Percentiles rank a stretch among this genome's conserved stretches.
Conservation (phyloP, 768 basidiomycete genomes). For the Mycena vulgaris region DNA sequence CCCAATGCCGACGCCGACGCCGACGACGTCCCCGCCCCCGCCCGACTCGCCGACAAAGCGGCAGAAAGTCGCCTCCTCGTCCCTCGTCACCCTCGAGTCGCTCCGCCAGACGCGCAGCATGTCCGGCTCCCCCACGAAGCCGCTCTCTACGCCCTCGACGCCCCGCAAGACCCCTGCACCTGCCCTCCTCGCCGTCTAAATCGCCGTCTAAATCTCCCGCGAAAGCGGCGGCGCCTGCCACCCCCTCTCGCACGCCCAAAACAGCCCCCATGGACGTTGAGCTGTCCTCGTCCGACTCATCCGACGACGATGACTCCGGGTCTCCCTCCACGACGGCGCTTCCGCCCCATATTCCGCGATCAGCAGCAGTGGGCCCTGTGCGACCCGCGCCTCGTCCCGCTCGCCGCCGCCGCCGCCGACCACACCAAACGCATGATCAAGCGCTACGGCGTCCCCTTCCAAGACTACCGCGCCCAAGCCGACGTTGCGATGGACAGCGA, state of each 20-base stretch:
- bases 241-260: not conserved
- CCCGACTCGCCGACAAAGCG: slow-evolving; percentile 63
- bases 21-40: slow-evolving; percentile 43
- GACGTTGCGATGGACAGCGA: slow-evolving; percentile 22
- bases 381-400: slow-evolving; percentile 54
- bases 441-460: slow-evolving; percentile 27
- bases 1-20: slow-evolving; percentile 50
- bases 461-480: slow-evolving; percentile 2
- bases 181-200: slow-evolving; percentile 20
- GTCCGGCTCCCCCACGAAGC: slow-evolving; percentile 31
- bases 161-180: slow-evolving; percentile 21
- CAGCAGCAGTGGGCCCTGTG: slow-evolving; percentile 62
- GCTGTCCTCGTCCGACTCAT: slow-evolving; percentile 39
- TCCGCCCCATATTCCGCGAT: slow-evolving; percentile 65
- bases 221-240: slow-evolving; percentile 23
- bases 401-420: slow-evolving; percentile 4
- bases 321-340: slow-evolving; percentile 53
- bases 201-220: slow-evolving; percentile 35
- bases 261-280: slow-evolving; percentile 6
- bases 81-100: slow-evolving; percentile 32
- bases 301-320: slow-evolving; percentile 41
- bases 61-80: slow-evolving; percentile 44
- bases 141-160: not conserved
- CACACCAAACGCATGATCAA: slow-evolving; percentile 22
- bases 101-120: slow-evolving; percentile 29